Evolutionary conservation across 2,329 filamentous ascomycete genomes (phyloP), one percentile per base, ranked within the genome.

Genomic region (Aspergillus intermedius): DNA sequence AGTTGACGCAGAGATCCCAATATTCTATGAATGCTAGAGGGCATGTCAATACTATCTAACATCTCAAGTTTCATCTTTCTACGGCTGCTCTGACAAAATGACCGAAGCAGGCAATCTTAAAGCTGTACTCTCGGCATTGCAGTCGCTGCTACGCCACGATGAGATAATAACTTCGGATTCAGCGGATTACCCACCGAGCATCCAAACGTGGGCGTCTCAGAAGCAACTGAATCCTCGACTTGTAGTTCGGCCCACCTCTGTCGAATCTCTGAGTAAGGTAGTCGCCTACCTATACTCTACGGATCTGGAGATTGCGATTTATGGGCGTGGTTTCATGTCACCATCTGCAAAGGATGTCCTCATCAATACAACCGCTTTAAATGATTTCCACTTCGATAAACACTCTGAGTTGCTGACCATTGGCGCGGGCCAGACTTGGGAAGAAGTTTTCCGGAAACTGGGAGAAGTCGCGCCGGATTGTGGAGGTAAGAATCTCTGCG

Each of bases 351-450:
- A 51, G 10, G 67, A 71, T 50, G 66, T 71, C 3, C 45, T 72
- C 6, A 53, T 73, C 30, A 69, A 61, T 46, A 64, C 68, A 52
- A 60, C 61, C 1, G 63, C 58, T 3, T 73, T 73, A 48, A 60
- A 71, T 37, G 50, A 49, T 1, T 72, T 73, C 48, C 49, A 59
- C 10, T 70, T 69, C 46, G 60, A 69, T 47, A 22, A 47, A 2
- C 50, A 58, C 4, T 51, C 59, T 0, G 63, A 69, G 32, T 61
- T 55, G 4, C 60, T 67, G 8, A 61, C 55, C 2, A 45, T 73
- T 12, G 70, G 69, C 2, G 63, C 65, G 1, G 70, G 70, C 3
- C 58, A 65, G 42, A 53, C 57, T 13, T 74, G 71, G 70, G 56
- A 60, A 5, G 60, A 70, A 21, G 61, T 67, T 5, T 68, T 72